A percentile compares a stretch with the other conserved stretches of the same genome.
These are phyloP conservation scores for Solanum chacoense DNA, from an alignment of 305 asterid species.

Conservation along the genomic window DNA sequence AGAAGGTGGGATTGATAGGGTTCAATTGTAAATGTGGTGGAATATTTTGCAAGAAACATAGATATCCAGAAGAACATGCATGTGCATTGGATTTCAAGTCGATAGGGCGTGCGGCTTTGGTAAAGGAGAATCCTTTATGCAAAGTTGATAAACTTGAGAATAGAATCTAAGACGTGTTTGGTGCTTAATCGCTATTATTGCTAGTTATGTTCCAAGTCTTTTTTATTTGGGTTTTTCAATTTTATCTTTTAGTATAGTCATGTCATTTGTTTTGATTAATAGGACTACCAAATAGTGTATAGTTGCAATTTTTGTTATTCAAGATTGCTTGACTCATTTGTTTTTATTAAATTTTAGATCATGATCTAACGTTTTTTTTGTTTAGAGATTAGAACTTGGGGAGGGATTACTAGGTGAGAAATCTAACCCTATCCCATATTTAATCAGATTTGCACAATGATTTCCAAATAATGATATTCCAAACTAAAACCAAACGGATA, in stretches of 20 bases:
- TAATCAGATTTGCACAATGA: neutral
- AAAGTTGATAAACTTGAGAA: slow-evolving; percentile 8
- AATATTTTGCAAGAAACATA: slow-evolving; percentile 17
- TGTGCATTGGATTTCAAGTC: slow-evolving; percentile 24
- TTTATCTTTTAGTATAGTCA: neutral
- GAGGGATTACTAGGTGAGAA: neutral
- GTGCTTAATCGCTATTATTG: neutral
- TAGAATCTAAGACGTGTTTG: slow-evolving; percentile 1
- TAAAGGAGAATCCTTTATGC: slow-evolving; percentile 18
- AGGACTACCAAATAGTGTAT: neutral
- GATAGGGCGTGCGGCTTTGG: slow-evolving; percentile 7
- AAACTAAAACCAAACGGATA: neutral
- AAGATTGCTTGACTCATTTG: neutral
- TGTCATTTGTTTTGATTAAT: neutral
- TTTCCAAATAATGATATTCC: neutral
- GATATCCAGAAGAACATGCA: slow-evolving; percentile 23
- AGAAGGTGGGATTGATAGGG: slow-evolving; percentile 15
- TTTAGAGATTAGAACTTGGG: neutral
- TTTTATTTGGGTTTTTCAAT: neutral
- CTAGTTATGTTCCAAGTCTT: neutral
- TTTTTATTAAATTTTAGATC: neutral
- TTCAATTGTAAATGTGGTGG: slow-evolving; percentile 20
- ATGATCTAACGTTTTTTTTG: neutral
- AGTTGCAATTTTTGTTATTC: neutral
- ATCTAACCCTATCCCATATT: neutral